Evolutionary conservation across 129 eudicot species (phyloP).

Genomic region (Oenanthe sinensis): DNA sequence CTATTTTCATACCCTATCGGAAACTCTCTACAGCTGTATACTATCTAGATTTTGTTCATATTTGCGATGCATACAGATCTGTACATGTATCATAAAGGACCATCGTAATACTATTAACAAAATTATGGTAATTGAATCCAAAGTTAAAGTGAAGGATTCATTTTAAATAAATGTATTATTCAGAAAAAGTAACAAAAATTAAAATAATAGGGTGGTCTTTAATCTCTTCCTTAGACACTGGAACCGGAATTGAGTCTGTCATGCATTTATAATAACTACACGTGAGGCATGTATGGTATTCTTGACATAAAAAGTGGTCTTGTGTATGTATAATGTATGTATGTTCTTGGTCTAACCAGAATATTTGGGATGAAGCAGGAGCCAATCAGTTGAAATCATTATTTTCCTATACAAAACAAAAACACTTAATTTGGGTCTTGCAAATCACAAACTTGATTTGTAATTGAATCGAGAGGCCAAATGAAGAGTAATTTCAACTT

Average conservation of each 20-base stretch:
- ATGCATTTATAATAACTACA: background rate
- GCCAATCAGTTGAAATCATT: background rate
- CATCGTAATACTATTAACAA: too few species aligned
- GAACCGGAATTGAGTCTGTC: slow-evolving; percentile 1
- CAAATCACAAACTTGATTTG: background rate
- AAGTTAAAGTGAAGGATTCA: background rate
- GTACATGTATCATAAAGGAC: background rate
- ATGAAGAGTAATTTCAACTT: too few species aligned
- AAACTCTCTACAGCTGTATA: background rate
- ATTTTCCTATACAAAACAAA: background rate
- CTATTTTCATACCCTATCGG: background rate
- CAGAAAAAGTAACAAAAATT: background rate
- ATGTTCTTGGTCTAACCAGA: background rate
- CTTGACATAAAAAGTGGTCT: background rate
- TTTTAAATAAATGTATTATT: too few species aligned
- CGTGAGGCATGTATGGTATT: background rate
- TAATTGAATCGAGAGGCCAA: background rate
- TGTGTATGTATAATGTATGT: background rate
- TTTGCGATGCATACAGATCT: background rate
- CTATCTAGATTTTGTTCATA: background rate
- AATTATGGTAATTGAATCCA: too few species aligned
- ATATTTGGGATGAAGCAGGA: slow-evolving; percentile 4
- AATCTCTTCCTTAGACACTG: background rate
- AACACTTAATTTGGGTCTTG: background rate
- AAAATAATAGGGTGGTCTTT: background rate